phyloP scores from a whole-genome alignment of 176 grass and related monocot species.

The Avena eriantha region DNA sequence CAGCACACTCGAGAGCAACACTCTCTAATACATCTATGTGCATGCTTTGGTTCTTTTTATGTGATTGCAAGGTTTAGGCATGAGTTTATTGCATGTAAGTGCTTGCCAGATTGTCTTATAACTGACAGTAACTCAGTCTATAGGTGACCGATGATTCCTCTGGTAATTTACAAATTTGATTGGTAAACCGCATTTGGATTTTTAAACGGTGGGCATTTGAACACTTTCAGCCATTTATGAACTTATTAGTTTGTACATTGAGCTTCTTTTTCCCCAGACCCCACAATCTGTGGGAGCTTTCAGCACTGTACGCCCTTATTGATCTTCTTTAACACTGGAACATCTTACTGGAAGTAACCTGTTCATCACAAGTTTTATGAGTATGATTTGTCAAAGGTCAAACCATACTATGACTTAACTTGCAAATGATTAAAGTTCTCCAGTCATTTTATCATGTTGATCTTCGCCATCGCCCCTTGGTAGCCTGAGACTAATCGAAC shows the following conservation, averaged over 20 bases:
- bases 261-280: neutral
- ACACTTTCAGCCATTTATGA: neutral
- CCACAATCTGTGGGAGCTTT: too few relatives aligned
- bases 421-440: slow-evolving; percentile 6
- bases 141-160: neutral
- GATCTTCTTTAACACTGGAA: neutral
- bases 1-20: neutral
- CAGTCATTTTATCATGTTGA: slow-evolving; percentile 4
- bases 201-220: neutral
- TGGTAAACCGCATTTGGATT: neutral
- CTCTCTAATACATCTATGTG: neutral
- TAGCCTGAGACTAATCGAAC: neutral
- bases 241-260: neutral
- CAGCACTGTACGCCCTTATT: neutral
- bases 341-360: neutral
- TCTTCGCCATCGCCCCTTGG: neutral
- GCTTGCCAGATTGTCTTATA: neutral
- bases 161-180: neutral
- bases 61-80: neutral
- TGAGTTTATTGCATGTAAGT: slow-evolving; percentile 6
- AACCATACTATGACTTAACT: neutral
- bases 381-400: neutral
- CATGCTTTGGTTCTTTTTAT: neutral
- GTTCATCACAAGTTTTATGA: neutral
- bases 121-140: neutral